phyloP scores from a whole-genome alignment of 2,329 filamentous ascomycete species.

The Fusarium aywerte region DNA sequence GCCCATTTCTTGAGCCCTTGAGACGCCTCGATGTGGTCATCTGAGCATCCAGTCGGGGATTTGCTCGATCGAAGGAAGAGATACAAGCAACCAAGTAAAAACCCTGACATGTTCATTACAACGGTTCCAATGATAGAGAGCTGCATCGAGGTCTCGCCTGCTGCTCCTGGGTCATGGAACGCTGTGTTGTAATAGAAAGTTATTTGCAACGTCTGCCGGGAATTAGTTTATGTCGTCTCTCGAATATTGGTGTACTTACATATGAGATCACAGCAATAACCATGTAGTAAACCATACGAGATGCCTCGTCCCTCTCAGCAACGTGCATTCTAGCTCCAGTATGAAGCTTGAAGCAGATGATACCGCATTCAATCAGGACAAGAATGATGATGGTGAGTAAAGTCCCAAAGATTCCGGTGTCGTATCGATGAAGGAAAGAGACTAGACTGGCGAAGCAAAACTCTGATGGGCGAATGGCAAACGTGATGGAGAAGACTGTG shows the following conservation, averaged over 20 bases:
- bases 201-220: slow-evolving; percentile 65
- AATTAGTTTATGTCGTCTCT: slow-evolving; percentile 46
- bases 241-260: slow-evolving; percentile 55
- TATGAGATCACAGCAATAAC: slow-evolving; percentile 65
- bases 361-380: slow-evolving; percentile 61
- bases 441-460: slow-evolving; percentile 75
- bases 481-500: slow-evolving; percentile 67
- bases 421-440: slow-evolving; percentile 72
- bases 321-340: slow-evolving; percentile 65
- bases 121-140: slow-evolving; percentile 73
- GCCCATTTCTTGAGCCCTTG: slow-evolving; percentile 32
- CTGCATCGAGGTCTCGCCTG: slow-evolving; percentile 56
- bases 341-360: slow-evolving; percentile 68
- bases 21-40: slow-evolving; percentile 40
- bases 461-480: slow-evolving; percentile 64
- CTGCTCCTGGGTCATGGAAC: slow-evolving; percentile 53
- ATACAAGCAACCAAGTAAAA: slow-evolving; percentile 73
- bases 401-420: slow-evolving; percentile 66
- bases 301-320: slow-evolving; percentile 70
- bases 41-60: slow-evolving; percentile 62
- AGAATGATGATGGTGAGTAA: slow-evolving; percentile 62
- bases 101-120: slow-evolving; percentile 72
- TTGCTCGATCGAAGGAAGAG: slow-evolving; percentile 74
- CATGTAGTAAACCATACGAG: slow-evolving; percentile 76
- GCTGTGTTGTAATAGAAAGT: slow-evolving; percentile 72